These are phyloP conservation scores for Endotrypanum monterogeii DNA, from an alignment of 208 protist species.

Conservation along the genomic window DNA sequence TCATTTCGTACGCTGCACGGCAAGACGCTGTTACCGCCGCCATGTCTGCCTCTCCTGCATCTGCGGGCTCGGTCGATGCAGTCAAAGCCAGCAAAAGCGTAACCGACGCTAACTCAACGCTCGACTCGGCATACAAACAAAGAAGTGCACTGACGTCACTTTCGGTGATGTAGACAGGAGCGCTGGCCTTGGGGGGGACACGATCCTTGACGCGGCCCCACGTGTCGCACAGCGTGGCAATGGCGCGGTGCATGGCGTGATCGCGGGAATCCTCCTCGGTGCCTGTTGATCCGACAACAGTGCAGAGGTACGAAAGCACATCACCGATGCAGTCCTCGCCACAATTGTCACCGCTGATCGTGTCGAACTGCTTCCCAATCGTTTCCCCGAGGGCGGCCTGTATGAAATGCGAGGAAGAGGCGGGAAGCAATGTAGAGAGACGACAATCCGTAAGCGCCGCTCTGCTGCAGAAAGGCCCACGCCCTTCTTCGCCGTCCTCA, in stretches of 20 bases:
- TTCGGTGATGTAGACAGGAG: neutral
- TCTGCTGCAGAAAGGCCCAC: neutral
- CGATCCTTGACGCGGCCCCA: neutral
- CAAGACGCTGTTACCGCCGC: neutral
- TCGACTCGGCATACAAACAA: constrained; percentile 5
- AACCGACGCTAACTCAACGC: constrained; percentile 4
- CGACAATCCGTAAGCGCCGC: constrained; percentile 2
- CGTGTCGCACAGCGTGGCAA: neutral
- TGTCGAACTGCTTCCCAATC: neutral
- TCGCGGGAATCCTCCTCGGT: neutral
- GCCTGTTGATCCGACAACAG: neutral
- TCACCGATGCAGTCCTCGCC: neutral
- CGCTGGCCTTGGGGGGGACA: neutral
- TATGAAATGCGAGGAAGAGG: neutral
- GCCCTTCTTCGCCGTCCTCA: neutral
- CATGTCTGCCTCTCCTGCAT: neutral
- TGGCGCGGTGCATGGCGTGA: neutral
- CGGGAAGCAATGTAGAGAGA: constrained; percentile 2
- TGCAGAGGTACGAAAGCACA: constrained; percentile 8
- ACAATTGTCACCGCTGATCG: neutral
- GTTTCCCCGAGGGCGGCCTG: neutral
- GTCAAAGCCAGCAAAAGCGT: constrained; percentile 3
- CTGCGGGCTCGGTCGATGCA: neutral
- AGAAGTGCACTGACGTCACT: neutral
- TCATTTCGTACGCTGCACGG: neutral